Evolutionary conservation across 2,329 filamentous ascomycete genomes (phyloP).

Genomic region (Raffaelea albimanens): DNA sequence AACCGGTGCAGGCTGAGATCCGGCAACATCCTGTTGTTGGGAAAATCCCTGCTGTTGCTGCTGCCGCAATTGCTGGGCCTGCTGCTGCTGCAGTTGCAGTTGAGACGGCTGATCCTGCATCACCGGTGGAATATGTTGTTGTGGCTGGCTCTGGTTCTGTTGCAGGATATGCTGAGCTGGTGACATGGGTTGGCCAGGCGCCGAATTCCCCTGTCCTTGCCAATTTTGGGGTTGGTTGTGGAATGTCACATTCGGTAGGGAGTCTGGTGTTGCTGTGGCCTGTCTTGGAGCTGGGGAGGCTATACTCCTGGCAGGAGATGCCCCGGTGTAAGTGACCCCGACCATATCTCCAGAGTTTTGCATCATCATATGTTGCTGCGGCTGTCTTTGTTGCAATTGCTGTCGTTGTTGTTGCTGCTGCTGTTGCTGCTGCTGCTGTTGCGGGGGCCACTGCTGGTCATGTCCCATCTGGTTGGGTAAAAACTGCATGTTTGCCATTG

Average conservation of each 20-base stretch:
- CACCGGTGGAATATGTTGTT: conserved; percentile 1
- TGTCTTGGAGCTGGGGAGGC: neutral
- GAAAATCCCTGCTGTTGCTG: neutral
- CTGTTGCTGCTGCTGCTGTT: conserved; percentile 3
- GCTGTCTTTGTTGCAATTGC: too few species aligned
- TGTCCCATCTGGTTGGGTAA: neutral
- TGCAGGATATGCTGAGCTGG: neutral
- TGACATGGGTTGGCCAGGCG: neutral
- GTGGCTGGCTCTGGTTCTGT: neutral
- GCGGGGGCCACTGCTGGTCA: conserved; percentile 7
- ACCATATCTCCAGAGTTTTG: neutral
- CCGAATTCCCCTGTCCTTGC: neutral
- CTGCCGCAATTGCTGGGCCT: conserved; percentile 1
- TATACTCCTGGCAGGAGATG: neutral
- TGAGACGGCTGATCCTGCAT: conserved; percentile 15
- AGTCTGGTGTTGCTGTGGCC: conserved; percentile 4
- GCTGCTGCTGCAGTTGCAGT: conserved; percentile 10
- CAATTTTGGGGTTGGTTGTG: neutral
- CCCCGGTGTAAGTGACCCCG: neutral
- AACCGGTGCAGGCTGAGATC: too few species aligned
- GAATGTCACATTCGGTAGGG: too few species aligned
- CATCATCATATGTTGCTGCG: neutral
- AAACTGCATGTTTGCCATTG: conserved; percentile 2
- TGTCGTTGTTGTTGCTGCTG: neutral
- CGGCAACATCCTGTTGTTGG: too few species aligned